Conservation (phyloP, 2,329 filamentous ascomycete species). For the Cercospora sp. region DNA sequence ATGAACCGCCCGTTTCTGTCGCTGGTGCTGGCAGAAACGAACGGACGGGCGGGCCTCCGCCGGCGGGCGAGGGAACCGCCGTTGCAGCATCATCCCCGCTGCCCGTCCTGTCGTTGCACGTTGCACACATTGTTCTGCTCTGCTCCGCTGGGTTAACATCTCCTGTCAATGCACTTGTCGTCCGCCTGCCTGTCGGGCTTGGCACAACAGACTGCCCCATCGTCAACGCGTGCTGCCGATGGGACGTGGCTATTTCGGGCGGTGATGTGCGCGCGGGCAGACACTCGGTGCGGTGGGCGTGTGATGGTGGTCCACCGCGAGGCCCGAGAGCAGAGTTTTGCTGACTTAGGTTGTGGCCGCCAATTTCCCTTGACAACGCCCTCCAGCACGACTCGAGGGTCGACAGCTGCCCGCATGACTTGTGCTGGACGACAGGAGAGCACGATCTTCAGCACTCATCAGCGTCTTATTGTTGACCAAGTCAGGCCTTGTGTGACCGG, state of each 20-base stretch:
- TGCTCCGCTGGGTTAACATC: background rate
- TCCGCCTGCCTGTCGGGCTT: background rate
- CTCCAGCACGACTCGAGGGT: background rate
- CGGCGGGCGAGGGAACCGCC: background rate
- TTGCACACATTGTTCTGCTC: slow-evolving; percentile 9
- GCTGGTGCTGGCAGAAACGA: background rate
- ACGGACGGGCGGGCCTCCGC: background rate
- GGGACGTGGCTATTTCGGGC: background rate
- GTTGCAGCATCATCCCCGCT: slow-evolving; percentile 9
- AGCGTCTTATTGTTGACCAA: background rate
- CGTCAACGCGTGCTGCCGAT: background rate
- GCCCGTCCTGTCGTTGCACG: background rate
- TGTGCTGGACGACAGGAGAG: background rate
- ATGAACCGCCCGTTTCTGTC: slow-evolving; percentile 1
- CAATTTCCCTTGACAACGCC: background rate
- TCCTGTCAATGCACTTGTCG: slow-evolving; percentile 7
- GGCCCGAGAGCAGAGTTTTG: slow-evolving; percentile 9
- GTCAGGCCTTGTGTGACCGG: background rate
- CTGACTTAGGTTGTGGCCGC: background rate
- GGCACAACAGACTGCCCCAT: background rate
- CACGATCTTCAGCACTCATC: background rate
- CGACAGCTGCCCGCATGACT: background rate
- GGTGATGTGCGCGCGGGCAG: background rate
- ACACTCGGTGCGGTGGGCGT: background rate
- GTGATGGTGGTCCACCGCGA: background rate